Percentiles rank a stretch among this genome's conserved stretches.
Conservation (phyloP, 768 basidiomycete genomes). For the Leccinum arenicola region DNA sequence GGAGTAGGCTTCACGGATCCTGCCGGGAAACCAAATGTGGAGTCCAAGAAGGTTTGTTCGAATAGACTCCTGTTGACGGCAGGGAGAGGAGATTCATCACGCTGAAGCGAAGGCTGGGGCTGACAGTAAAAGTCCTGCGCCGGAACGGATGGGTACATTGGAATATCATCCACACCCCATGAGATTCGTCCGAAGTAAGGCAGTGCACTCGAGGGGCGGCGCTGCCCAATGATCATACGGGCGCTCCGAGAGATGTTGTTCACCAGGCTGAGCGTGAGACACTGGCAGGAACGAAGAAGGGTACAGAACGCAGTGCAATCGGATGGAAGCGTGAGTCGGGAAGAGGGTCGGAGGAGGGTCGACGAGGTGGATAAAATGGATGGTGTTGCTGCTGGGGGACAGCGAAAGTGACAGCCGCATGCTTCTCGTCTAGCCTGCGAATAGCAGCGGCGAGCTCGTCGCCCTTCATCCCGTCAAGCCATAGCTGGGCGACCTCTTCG, state of each 20-base stretch:
- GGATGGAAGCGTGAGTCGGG: constrained; percentile 39
- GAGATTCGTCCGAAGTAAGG: constrained; percentile 33
- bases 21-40: constrained; percentile 18
- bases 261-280: constrained; percentile 41
- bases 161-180: constrained; percentile 26
- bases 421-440: constrained; percentile 43
- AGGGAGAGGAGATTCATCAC: constrained; percentile 25
- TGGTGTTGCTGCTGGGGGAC: constrained; percentile 2
- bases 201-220: constrained; percentile 49
- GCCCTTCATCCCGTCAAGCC: constrained; percentile 69
- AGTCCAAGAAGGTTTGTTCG: constrained; percentile 39
- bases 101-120: constrained; percentile 30
- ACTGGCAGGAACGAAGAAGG: constrained; percentile 35
- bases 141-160: constrained; percentile 16
- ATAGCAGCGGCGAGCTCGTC: constrained; percentile 63
- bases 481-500: constrained; percentile 58
- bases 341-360: constrained; percentile 63
- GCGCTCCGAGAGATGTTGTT: constrained; percentile 43
- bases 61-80: constrained; percentile 46
- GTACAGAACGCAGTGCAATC: constrained; percentile 43
- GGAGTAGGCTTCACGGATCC: constrained; percentile 6
- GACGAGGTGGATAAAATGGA: constrained; percentile 41
- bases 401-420: not conserved
- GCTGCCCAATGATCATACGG: constrained; percentile 41
- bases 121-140: constrained; percentile 9